Evolutionary conservation across 1,284 basidiomycete species (phyloP).

Genomic region (Trametes hirsuta): DNA sequence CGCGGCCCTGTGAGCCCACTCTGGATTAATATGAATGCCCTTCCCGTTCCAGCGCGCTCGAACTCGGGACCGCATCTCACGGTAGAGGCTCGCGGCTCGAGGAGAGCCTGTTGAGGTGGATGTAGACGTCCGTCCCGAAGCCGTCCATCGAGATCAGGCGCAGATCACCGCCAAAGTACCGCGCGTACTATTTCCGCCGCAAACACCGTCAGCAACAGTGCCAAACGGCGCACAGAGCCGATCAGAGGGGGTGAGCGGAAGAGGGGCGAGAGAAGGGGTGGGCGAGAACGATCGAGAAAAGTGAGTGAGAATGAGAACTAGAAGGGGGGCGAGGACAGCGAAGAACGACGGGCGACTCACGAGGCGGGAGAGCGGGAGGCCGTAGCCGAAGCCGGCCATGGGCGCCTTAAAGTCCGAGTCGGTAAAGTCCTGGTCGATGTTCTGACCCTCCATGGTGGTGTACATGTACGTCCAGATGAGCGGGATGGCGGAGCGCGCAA

Average conservation of each 20-base stretch:
- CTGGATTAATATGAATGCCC: neutral
- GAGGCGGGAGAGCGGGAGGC: conserved; percentile 87
- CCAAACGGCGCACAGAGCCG: no score
- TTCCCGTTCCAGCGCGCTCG: neutral
- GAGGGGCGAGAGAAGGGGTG: no score
- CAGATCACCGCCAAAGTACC: conserved; percentile 98
- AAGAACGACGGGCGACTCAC: conserved; percentile 41
- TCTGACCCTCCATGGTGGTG: conserved; percentile 94
- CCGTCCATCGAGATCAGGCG: conserved; percentile 98
- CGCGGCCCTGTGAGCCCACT: neutral
- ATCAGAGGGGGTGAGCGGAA: no score
- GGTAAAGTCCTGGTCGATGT: conserved; percentile 86
- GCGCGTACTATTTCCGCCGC: conserved; percentile 67
- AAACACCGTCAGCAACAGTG: no score
- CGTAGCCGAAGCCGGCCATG: conserved; percentile 98
- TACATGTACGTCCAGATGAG: conserved; percentile 99
- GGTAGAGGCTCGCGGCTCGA: conserved; percentile 79
- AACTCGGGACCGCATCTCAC: conserved; percentile 31
- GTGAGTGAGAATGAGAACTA: conserved; percentile 10
- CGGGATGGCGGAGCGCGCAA: conserved; percentile 90
- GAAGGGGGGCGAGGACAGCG: conserved; percentile 33
- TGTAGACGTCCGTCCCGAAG: conserved; percentile 91
- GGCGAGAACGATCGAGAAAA: neutral
- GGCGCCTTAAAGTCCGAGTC: conserved; percentile 96
- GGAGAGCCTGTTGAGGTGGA: conserved; percentile 87